Conservation (phyloP, 257 asterid genomes). For the Sherardia arvensis region DNA sequence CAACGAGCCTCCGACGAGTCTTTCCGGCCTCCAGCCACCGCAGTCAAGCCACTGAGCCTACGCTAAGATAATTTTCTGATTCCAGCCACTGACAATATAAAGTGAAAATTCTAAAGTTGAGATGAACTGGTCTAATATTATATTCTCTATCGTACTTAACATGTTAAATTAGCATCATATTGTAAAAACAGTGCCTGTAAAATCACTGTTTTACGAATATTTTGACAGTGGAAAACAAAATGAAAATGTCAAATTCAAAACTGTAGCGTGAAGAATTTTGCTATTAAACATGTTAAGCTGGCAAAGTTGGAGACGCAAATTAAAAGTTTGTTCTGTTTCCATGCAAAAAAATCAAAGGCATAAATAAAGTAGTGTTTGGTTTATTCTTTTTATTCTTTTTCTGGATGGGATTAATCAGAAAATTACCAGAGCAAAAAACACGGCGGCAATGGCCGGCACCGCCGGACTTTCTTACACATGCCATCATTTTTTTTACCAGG, state of each 20-base stretch:
- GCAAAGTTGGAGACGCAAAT: slow-evolving; percentile 1
- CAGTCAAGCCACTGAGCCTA: no score
- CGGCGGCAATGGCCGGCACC: slow-evolving; percentile 44
- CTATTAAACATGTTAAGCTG: slow-evolving; percentile 6
- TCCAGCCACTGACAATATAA: no score
- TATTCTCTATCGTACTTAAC: no score
- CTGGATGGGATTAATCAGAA: neutral
- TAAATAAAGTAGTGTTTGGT: slow-evolving; percentile 4
- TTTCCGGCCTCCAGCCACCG: no score
- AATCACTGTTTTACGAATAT: no score
- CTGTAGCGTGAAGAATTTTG: slow-evolving; percentile 2
- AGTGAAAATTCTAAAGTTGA: no score
- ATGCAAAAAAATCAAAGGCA: neutral
- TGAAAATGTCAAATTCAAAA: neutral
- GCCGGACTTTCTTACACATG: slow-evolving; percentile 37
- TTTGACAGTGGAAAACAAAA: no score
- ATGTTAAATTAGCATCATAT: no score
- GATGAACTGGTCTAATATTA: no score
- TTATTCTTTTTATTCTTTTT: neutral
- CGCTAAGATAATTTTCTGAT: no score
- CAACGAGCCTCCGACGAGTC: no score
- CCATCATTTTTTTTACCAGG: slow-evolving; percentile 8
- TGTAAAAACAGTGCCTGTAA: no score
- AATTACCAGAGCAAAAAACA: slow-evolving; percentile 14
- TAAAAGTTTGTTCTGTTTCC: neutral